Evolutionary conservation across 2,329 filamentous ascomycete genomes (phyloP), one percentile per base, ranked within the genome.

Genomic region (Aspergillus hortae): DNA sequence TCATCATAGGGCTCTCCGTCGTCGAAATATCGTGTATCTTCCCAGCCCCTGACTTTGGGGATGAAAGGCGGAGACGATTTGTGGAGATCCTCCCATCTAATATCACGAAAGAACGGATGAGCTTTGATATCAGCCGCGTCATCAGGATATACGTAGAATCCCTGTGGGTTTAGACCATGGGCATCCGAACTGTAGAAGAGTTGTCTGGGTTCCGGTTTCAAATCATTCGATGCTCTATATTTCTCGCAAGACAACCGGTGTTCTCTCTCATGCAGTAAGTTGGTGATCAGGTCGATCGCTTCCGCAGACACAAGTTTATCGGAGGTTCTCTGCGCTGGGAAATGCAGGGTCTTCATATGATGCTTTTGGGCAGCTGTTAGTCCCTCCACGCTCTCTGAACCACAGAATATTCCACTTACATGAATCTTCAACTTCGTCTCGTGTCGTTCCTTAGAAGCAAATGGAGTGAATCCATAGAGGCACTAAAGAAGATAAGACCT

Each of bases 21-120:
- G 53, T 96, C 89, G 65, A 97, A 97, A 67, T 96, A 97, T 62
- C 88, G 89, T 1, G 91, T 94, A 65, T 92, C 88, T 47, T 88
- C 86, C 57, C 79, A 75, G 27, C 77, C 76, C 36, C 77, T 77
- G 21, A 96, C 85, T 9, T 84, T 80, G 0, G 92, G 92, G 1
- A 95, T 76, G 62, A 95, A 92, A 0, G 92, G 92, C 0, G 92
- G 92, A 7, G 76, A 76, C 50, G 83, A 80, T 32, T 80, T 72
- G 63, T 94, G 88, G 14, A 96, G 71, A 0, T 81, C 81, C 12
- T 88, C 83, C 94, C 90, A 97, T 1, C 83, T 81, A 14, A 95
- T 83, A 46, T 84, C 83, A 51, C 79, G 80, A 74, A 97, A 97
- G 81, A 92, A 97, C 10, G 84, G 82, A 71, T 97, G 94, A 3